Evolutionary conservation across 2,329 filamentous ascomycete species (phyloP).

Genomic region (Alternaria triticimaculans): DNA sequence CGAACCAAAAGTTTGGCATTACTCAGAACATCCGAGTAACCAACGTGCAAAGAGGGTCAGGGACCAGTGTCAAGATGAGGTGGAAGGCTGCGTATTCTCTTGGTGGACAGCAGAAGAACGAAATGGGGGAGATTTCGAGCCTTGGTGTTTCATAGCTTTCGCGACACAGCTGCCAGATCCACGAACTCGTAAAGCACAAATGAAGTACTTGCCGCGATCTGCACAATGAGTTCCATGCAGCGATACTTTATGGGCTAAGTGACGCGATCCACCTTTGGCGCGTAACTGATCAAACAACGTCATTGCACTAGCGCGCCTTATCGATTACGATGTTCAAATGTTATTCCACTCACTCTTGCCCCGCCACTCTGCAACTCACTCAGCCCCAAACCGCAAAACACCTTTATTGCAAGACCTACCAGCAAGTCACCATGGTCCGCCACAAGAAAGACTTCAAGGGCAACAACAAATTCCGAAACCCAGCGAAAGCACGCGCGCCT

Average conservation of each 20-base stretch:
- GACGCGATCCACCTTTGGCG: background rate
- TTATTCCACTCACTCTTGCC: conserved; percentile 22
- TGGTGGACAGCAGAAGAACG: conserved; percentile 69
- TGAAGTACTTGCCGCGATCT: conserved; percentile 2
- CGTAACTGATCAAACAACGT: conserved; percentile 14
- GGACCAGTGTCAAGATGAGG: conserved; percentile 82
- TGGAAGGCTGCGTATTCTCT: conserved; percentile 86
- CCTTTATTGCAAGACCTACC: background rate
- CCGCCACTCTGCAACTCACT: conserved; percentile 19
- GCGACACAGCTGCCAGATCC: conserved; percentile 7
- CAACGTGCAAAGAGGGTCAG: conserved; percentile 74
- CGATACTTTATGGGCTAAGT: background rate
- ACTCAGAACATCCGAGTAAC: conserved; percentile 81
- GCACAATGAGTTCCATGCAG: background rate
- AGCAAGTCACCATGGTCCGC: conserved; percentile 72
- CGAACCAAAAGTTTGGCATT: conserved; percentile 76
- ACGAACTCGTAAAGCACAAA: conserved; percentile 1
- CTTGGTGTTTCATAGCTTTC: conserved; percentile 71
- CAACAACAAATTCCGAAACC: conserved; percentile 71
- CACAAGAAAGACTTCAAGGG: conserved; percentile 89
- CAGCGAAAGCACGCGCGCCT: conserved; percentile 63
- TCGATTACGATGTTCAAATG: conserved; percentile 27
- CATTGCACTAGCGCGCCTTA: conserved; percentile 18
- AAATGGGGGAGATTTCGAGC: conserved; percentile 84
- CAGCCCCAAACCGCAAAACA: background rate